Evolutionary conservation across 164 flowering plant species (phyloP), one percentile per base, ranked within the genome.

Genomic region (Vitis amurensis): DNA sequence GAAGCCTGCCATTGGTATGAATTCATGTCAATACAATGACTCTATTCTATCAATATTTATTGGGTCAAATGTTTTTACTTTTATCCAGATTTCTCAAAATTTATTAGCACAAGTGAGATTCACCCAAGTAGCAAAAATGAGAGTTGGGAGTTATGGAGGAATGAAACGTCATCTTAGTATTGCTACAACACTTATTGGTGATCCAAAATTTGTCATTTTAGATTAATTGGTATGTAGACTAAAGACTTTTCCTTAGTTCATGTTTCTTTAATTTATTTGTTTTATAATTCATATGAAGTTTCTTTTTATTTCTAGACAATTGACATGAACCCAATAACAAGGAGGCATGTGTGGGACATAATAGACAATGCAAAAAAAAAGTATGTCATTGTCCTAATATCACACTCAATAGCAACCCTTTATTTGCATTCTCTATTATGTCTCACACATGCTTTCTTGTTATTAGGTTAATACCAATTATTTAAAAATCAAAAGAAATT

Each of bases 381-480:
- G 27, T 23, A 23, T 23, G 27, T 23, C 27, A 23, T 23, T 23
- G 27, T 23, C 27, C 27, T 23, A 23, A 23, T 23, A 23, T 23
- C 27, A 23, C 2, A 23, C 27, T 23, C 27, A 23, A 92, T 91
- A 17, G 93, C 91, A 16, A 84, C 1, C 97, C 98, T 83, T 78
- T 86, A 74, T 93, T 96, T 50, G 98, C 95, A 70, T 82, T 71
- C 76, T 91, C 91, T 76, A 96, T 96, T 67, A 96, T 90, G 82
- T 93, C 97, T 97, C 99, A 96, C 10, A 92, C 97, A 78, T 93
- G 97, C 76, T 97, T 81, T 59, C 98, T 80, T 37, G 97, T 88
- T 62, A 96, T 87, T 71, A 97, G 99, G 80, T 96, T 97, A 97
- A 93, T 92, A 1, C 97, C 97, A 17, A 97, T 96, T 5, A 97